Evolutionary conservation across 2,329 filamentous ascomycete species (phyloP), one percentile per base, ranked within the genome.

Genomic region (Xylariaceae sp.): DNA sequence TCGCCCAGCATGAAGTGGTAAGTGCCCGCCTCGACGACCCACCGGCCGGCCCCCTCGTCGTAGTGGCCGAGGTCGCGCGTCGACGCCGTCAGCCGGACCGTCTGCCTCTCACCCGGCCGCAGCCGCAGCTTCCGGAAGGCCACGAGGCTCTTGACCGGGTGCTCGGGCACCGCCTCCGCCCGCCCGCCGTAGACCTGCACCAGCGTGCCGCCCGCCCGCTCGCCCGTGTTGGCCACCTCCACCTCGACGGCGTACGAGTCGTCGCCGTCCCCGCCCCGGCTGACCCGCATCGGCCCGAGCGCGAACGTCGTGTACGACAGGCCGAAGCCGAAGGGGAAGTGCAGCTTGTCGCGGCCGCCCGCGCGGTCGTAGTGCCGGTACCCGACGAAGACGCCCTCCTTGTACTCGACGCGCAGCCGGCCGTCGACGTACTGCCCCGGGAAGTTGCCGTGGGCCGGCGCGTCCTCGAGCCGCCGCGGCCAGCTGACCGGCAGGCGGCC

Each of bases 321-420:
- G 24, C 70, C 80, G 48, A 80, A 72, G 6, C 80, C 79, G 45
- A 84, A 84, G 30, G 76, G 65, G 55, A 83, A 83, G 18, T 75
- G 67, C 0, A 77, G 66, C 12, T 67, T 63, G n/a, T 73, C 67
- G 23, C 67, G 60, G 16, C 31, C 31, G 16, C 19, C 19, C n/a
- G 55, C 35, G 43, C 74, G 77, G 47, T 84, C 78, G 47, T 80
- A 83, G 58, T 75, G 75, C 11, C 78, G 65, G 54, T 84, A 83
- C 1, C 80, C 80, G 23, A 83, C 65, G 49, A 79, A 83, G 28
- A 84, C 68, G 30, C 79, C 80, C 53, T 83, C 80, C n/a, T 74
- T 75, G 43, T 83, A 83, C 2, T 77, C 60, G 3, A 78, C 75
- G 43, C 72, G 67, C 30, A 77, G 64, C 34, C 73, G 71, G 1